A percentile compares a stretch with the other conserved stretches of the same genome.
Conservation (phyloP, 768 basidiomycete genomes). For the Agrocybe pediades region DNA sequence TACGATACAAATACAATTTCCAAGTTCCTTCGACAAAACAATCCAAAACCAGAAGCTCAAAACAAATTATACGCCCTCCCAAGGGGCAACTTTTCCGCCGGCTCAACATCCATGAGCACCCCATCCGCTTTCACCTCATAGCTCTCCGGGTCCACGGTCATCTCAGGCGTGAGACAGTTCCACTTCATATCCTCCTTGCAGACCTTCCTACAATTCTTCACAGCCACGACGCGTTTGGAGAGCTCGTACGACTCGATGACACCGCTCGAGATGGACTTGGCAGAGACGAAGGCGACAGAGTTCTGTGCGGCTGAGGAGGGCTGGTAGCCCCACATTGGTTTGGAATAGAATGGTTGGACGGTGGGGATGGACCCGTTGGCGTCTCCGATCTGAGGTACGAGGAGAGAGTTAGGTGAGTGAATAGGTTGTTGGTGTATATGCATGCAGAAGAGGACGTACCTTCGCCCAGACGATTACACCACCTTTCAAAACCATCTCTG, state of each 20-base stretch:
- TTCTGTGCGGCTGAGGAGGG: conserved; percentile 79
- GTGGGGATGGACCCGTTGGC: conserved; percentile 96
- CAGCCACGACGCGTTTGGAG: conserved; percentile 72
- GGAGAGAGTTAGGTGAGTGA: neutral
- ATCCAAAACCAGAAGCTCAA: conserved; percentile 35
- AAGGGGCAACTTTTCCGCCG: conserved; percentile 71
- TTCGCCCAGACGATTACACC: conserved; percentile 92
- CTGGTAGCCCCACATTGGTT: conserved; percentile 93
- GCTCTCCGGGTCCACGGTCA: conserved; percentile 90
- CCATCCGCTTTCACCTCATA: conserved; percentile 89
- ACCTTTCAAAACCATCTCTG: conserved; percentile 93
- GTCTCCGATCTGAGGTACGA: conserved; percentile 78
- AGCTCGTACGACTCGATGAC: conserved; percentile 68
- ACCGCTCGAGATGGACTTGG: conserved; percentile 62
- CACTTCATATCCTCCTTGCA: conserved; percentile 93
- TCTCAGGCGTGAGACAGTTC: conserved; percentile 80
- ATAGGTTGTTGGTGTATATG: neutral
- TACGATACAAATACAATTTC: conserved; percentile 6
- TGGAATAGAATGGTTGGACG: conserved; percentile 84
- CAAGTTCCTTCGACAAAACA: neutral
- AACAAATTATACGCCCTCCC: conserved; percentile 80
- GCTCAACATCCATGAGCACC: conserved; percentile 70
- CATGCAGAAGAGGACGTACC: conserved; percentile 40
- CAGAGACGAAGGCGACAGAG: conserved; percentile 86
- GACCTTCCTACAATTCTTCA: conserved; percentile 72